Evolutionary conservation across 345 rosid species (phyloP).

Genomic region (Gossypium thurberi): DNA sequence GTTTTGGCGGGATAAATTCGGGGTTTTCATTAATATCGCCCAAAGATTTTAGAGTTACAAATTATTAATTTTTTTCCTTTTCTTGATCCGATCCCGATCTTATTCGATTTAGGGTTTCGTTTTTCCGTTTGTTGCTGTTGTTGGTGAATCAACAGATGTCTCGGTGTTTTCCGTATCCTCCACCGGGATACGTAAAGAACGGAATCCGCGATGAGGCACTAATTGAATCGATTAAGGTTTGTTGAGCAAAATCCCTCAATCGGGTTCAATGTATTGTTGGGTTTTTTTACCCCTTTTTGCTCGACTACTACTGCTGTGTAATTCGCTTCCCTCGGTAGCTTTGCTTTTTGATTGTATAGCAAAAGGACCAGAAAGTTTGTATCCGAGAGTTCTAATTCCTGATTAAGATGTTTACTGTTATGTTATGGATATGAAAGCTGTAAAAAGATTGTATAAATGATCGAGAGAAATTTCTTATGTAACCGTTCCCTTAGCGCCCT

Average conservation of each 20-base stretch:
- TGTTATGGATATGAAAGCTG: not conserved
- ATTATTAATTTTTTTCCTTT: not conserved
- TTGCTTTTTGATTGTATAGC: not conserved
- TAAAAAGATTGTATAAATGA: not conserved
- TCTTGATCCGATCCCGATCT: not conserved
- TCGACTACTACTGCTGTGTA: slow-evolving; percentile 1
- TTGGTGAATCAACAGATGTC: slow-evolving; percentile 29
- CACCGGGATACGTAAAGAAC: slow-evolving; percentile 31
- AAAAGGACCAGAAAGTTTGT: not conserved
- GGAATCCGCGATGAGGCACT: slow-evolving; percentile 28
- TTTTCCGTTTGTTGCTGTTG: not conserved
- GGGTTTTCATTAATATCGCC: not conserved
- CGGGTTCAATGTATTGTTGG: not conserved
- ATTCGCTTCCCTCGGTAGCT: not conserved
- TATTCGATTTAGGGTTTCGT: slow-evolving; percentile 1
- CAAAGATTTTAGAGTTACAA: not conserved
- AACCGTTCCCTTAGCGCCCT: not conserved
- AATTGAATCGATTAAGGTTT: slow-evolving; percentile 58
- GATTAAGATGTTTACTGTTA: not conserved
- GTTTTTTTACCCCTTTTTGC: not conserved
- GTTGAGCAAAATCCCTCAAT: slow-evolving; percentile 36
- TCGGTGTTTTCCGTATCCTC: slow-evolving; percentile 61
- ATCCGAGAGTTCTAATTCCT: not conserved
- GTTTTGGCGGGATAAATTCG: slow-evolving; percentile 9
- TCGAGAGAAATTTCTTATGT: not conserved